Conservation (phyloP, 2,329 filamentous ascomycete species). For the Cadophora sp. region DNA sequence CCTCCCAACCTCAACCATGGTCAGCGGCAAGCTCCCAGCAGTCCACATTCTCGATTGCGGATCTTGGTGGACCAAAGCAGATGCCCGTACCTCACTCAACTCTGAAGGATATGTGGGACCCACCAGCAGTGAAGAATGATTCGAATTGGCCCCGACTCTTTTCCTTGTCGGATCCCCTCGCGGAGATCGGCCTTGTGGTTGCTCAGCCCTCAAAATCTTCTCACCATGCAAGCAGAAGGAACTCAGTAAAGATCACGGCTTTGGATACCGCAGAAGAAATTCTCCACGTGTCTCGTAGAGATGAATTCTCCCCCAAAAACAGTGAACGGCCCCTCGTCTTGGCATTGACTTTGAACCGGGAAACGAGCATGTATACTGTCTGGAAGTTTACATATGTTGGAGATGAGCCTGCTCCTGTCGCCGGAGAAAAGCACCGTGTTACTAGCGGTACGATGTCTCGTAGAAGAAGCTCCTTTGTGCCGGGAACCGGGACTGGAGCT, state of each 20-base stretch:
- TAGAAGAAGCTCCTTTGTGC: conserved; percentile 67
- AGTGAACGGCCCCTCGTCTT: conserved; percentile 66
- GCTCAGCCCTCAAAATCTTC: conserved; percentile 56
- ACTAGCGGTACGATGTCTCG: conserved; percentile 52
- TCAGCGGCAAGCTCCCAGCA: conserved; percentile 56
- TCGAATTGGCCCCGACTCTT: conserved; percentile 78
- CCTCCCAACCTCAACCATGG: conserved; percentile 66
- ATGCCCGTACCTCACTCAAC: conserved; percentile 60
- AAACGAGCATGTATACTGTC: conserved; percentile 78
- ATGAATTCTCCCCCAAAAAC: conserved; percentile 54
- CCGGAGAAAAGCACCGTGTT: conserved; percentile 43
- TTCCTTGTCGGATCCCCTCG: conserved; percentile 82
- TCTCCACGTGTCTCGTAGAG: conserved; percentile 76
- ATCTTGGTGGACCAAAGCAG: conserved; percentile 60
- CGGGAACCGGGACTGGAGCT: conserved; percentile 74
- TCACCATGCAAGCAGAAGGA: conserved; percentile 48
- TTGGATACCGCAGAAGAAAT: conserved; percentile 83
- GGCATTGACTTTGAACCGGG: conserved; percentile 81
- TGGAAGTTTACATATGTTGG: conserved; percentile 84
- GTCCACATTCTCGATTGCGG: conserved; percentile 63
- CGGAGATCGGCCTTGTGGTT: conserved; percentile 85
- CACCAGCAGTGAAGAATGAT: conserved; percentile 58
- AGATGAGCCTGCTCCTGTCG: conserved; percentile 62
- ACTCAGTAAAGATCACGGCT: conserved; percentile 56
- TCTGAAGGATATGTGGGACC: conserved; percentile 64